Evolutionary conservation across 2,329 filamentous ascomycete species (phyloP), one percentile per base, ranked within the genome.

Genomic region (Ophiosphaerella herpotricha): DNA sequence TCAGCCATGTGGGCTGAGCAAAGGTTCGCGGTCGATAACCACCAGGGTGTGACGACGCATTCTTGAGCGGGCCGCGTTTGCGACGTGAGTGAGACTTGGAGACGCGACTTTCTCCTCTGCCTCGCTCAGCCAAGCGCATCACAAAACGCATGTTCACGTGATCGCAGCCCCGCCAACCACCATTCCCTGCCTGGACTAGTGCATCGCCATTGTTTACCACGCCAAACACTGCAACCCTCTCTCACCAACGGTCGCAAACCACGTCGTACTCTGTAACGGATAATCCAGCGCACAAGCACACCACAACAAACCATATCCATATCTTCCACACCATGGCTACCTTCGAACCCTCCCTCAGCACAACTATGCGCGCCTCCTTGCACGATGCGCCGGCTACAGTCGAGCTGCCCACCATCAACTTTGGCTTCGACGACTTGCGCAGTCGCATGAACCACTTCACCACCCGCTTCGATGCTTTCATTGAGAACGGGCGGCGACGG

Each of bases 401-500:
- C 36, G 88, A 91, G 42, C 84, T 99, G 7, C 94, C 94, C 32
- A 90, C 83, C 71, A 89, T 96, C 74, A 91, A 96, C 75, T 97
- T 99, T 73, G 91, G 91, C 50, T 97, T 97, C 74, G 92, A 97
- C 64, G 91, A 97, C 62, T 77, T 99, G 69, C 92, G 93, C 75
- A 91, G 93, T 67, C 89, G 91, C 75, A 97, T 99, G 94, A 83
- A 87, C 46, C 90, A 89, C 57, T 99, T 99, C 72, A 97, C 89
- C 0, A 82, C 85, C 7, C 88, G 85, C 63, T 99, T 99, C 64
- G 94, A 99, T 70, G 86, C 87, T 0, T 97, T 97, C 64, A 97
- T 99, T 57, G 93, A 96, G 68, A 86, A 90, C 57, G 91, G 92
- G 0, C 84, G 93, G 42, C 95, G 95, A 74, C 85, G 90, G 45